Evolutionary conservation across 345 rosid genomes (phyloP).

Genomic region (Streptanthus diversifolius): DNA sequence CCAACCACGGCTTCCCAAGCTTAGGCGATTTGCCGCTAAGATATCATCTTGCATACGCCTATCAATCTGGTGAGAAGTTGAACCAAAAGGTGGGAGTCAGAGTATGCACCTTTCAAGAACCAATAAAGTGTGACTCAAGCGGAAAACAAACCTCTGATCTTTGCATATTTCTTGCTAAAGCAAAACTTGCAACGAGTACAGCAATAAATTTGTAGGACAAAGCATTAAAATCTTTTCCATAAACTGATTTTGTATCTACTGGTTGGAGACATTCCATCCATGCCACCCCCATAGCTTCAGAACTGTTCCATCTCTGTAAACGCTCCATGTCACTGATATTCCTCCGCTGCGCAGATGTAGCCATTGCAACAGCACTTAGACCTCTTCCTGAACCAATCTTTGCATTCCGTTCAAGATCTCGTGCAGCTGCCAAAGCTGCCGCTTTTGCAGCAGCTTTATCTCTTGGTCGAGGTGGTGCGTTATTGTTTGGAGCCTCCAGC

Average conservation of each 20-base stretch:
- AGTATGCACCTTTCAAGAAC: conserved; percentile 9
- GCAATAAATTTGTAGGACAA: conserved; percentile 90
- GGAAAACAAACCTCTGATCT: conserved; percentile 77
- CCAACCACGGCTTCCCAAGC: conserved; percentile 79
- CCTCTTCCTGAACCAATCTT: conserved; percentile 99
- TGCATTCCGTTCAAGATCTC: conserved; percentile 95
- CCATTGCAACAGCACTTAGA: conserved; percentile 99
- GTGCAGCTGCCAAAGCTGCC: conserved; percentile 97
- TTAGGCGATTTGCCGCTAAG: conserved; percentile 50
- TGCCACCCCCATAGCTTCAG: conserved; percentile 98
- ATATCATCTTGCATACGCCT: conserved; percentile 82
- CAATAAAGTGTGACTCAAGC: conserved; percentile 11
- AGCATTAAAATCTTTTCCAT: conserved; percentile 96
- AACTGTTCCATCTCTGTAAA: conserved; percentile 79
- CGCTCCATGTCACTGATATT: conserved; percentile 88
- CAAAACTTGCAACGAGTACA: conserved; percentile 97
- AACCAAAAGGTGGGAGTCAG: conserved; percentile 14
- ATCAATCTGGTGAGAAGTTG: conserved; percentile 61
- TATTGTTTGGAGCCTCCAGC: conserved; percentile 54
- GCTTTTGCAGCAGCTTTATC: conserved; percentile 99
- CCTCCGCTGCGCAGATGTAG: conserved; percentile 96
- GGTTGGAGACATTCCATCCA: conserved; percentile 99
- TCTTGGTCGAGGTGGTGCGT: conserved; percentile 63
- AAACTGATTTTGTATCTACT: conserved; percentile 85
- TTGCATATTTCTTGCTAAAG: conserved; percentile 96